These are phyloP conservation scores for Fusarium miscanthi DNA, from an alignment of 2,329 filamentous ascomycete species.

Conservation along the genomic window DNA sequence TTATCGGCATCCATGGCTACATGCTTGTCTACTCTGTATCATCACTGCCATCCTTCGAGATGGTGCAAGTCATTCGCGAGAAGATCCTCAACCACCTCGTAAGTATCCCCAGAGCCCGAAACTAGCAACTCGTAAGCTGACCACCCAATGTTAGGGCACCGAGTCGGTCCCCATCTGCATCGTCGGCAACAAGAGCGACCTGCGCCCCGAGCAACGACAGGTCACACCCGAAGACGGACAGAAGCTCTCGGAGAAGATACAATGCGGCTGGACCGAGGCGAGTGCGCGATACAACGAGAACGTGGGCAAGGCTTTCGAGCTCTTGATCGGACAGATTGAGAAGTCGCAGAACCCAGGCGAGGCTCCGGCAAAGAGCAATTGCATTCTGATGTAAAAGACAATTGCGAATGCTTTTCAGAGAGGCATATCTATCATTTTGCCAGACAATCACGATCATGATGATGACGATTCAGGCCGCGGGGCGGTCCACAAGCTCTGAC, in stretches of 20 bases:
- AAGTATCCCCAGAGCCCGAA: conserved; percentile 49
- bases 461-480: conserved; percentile 20
- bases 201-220: conserved; percentile 92
- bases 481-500: conserved; percentile 29
- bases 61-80: conserved; percentile 94
- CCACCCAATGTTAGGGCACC: conserved; percentile 71
- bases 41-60: conserved; percentile 94
- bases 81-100: conserved; percentile 98
- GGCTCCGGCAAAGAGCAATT: conserved; percentile 83
- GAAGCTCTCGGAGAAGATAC: conserved; percentile 84
- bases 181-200: conserved; percentile 96
- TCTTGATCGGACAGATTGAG: conserved; percentile 94
- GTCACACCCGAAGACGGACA: conserved; percentile 87
- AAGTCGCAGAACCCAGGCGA: conserved; percentile 92
- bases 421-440: conserved; percentile 1
- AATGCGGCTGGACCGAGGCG: conserved; percentile 94
- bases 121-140: background rate
- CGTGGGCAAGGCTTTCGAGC: conserved; percentile 90
- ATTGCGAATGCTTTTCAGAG: background rate
- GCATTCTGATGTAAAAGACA: conserved; percentile 78
- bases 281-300: conserved; percentile 95
- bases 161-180: conserved; percentile 94
- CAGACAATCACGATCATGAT: conserved; percentile 21
- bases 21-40: conserved; percentile 99
- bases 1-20: conserved; percentile 98